Evolutionary conservation across 2,329 filamentous ascomycete genomes (phyloP).

Genomic region (Stachybotrys chartarum): DNA sequence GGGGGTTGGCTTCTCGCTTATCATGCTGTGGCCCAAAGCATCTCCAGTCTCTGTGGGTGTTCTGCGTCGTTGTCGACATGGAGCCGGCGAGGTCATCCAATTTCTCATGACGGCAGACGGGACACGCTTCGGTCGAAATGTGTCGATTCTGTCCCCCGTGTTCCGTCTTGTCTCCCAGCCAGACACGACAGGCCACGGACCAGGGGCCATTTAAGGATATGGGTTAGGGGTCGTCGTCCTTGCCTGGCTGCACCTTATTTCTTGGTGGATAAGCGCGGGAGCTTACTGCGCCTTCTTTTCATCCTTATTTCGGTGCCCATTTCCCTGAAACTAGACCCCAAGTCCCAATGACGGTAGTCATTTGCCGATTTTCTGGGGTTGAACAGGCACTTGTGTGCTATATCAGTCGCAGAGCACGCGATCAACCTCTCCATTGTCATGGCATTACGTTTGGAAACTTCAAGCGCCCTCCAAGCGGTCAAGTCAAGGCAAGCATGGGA

Average conservation of each 20-base stretch:
- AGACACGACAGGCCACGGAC: no score
- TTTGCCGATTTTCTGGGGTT: background rate
- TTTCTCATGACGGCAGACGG: no score
- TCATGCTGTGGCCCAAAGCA: background rate
- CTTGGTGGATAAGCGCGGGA: background rate
- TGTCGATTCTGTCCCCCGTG: no score
- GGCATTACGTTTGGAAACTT: background rate
- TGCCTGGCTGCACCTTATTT: background rate
- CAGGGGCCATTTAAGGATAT: no score
- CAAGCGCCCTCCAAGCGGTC: background rate
- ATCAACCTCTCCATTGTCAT: background rate
- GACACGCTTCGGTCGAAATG: no score
- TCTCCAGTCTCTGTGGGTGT: background rate
- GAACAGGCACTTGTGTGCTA: background rate
- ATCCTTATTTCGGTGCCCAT: no score
- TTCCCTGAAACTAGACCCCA: no score
- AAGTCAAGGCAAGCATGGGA: background rate
- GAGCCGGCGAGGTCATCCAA: no score
- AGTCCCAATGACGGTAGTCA: background rate
- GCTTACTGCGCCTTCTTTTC: no score
- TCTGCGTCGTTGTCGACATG: no score
- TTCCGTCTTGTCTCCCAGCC: no score
- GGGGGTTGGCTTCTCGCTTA: background rate
- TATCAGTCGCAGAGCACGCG: background rate
- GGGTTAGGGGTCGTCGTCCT: no score